These are phyloP conservation scores for Maudiozyma pseudohumilis DNA, from an alignment of 805 yeast genomes.

Conservation along the genomic window DNA sequence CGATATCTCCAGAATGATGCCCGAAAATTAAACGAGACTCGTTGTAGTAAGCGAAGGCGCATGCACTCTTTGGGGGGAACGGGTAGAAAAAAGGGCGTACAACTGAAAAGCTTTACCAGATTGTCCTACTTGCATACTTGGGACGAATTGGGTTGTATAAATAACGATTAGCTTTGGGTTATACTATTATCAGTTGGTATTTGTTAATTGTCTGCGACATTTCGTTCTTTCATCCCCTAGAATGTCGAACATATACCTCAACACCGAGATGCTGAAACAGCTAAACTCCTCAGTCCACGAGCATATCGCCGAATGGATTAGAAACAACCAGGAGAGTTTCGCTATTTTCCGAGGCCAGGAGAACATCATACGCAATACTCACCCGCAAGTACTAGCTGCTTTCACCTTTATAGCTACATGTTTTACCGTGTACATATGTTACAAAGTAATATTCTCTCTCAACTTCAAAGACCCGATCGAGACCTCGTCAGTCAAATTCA, in stretches of 20 bases:
- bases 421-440: conserved; percentile 13
- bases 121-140: no score
- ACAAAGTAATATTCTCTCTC: conserved; percentile 11
- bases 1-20: no score
- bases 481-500: conserved; percentile 16
- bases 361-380: not conserved
- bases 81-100: no score
- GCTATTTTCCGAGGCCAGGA: conserved; percentile 1
- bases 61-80: no score
- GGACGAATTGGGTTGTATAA: no score
- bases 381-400: conserved; percentile 1
- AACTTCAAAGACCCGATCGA: not conserved
- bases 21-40: no score
- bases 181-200: no score
- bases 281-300: conserved; percentile 22
- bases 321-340: conserved; percentile 34
- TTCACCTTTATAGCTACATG: conserved; percentile 11
- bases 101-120: no score
- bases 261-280: conserved; percentile 21
- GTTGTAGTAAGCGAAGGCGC: no score
- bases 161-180: no score
- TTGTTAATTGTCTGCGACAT: no score
- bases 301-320: conserved; percentile 64
- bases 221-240: not conserved
- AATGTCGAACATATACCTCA: conserved; percentile 20